Conservation (phyloP, 2,329 filamentous ascomycete species). For the Nakataea oryzae region DNA sequence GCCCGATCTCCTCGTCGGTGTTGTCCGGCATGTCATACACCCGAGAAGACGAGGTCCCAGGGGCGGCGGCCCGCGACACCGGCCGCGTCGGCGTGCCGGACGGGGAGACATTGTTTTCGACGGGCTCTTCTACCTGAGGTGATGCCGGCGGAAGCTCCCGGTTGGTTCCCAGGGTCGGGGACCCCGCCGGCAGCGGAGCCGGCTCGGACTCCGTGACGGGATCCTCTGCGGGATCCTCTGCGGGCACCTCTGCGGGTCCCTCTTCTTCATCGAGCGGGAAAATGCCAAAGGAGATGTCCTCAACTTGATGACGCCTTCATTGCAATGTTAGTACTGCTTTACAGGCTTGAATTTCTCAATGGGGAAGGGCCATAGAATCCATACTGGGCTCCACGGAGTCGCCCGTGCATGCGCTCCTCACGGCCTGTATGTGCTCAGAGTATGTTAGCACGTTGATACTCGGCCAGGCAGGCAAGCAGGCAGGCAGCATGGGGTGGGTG, state of each 20-base stretch:
- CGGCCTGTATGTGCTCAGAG: conserved; percentile 28
- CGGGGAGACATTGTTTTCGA: neutral
- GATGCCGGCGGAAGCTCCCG: neutral
- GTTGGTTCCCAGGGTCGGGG: neutral
- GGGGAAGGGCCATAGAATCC: conserved; percentile 12
- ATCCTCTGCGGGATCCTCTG: conserved; percentile 7
- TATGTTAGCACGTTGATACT: neutral
- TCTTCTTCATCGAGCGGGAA: conserved; percentile 19
- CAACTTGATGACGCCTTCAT: conserved; percentile 42
- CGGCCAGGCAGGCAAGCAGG: neutral
- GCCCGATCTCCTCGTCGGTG: conserved; percentile 8
- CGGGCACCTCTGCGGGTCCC: conserved; percentile 6
- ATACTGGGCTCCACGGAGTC: conserved; percentile 55
- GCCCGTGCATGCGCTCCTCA: conserved; percentile 52
- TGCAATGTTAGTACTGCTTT: neutral
- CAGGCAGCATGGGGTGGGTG: neutral
- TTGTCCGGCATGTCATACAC: conserved; percentile 6
- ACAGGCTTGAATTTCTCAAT: neutral
- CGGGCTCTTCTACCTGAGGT: neutral
- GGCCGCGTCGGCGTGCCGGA: neutral
- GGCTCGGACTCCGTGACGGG: conserved; percentile 5
- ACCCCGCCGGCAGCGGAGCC: conserved; percentile 7
- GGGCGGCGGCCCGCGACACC: neutral
- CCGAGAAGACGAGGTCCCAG: conserved; percentile 4
- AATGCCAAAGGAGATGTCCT: conserved; percentile 48